Percentiles rank a stretch among this genome's conserved stretches.
Evolutionary conservation across 805 yeast genomes (phyloP).

Genomic region (Candida cerambycidarum): DNA sequence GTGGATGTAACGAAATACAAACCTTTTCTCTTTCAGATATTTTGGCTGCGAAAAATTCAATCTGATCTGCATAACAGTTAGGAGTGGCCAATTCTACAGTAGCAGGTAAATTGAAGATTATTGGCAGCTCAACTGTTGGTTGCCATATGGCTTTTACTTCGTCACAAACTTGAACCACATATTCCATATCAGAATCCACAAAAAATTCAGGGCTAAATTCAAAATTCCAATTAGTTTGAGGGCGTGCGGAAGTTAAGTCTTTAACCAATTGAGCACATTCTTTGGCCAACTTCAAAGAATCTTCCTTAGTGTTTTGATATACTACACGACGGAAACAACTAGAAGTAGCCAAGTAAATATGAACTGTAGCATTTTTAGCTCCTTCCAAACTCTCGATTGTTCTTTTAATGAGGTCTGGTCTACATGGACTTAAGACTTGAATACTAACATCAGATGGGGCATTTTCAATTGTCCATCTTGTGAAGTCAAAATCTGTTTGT

Average conservation of each 20-base stretch:
- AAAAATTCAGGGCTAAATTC: slow-evolving; percentile 84
- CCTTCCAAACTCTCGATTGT: slow-evolving; percentile 73
- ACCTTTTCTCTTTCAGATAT: slow-evolving; percentile 67
- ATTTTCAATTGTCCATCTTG: slow-evolving; percentile 67
- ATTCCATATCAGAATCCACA: slow-evolving; percentile 67
- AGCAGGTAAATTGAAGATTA: slow-evolving; percentile 80
- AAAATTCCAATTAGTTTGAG: slow-evolving; percentile 65
- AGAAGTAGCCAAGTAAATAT: slow-evolving; percentile 74
- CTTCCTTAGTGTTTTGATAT: slow-evolving; percentile 60
- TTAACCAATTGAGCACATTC: slow-evolving; percentile 63
- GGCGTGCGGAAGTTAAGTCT: slow-evolving; percentile 62
- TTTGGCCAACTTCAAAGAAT: slow-evolving; percentile 61
- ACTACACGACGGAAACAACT: slow-evolving; percentile 73
- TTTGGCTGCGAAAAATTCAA: slow-evolving; percentile 66
- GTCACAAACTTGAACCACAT: slow-evolving; percentile 64
- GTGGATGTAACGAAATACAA: slow-evolving; percentile 77
- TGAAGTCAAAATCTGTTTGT: slow-evolving; percentile 78
- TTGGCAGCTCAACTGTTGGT: slow-evolving; percentile 63
- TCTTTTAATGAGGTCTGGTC: slow-evolving; percentile 68
- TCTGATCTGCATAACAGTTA: slow-evolving; percentile 80
- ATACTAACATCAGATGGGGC: slow-evolving; percentile 77
- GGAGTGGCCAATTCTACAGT: slow-evolving; percentile 84
- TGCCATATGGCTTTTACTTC: slow-evolving; percentile 76
- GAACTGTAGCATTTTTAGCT: slow-evolving; percentile 74
- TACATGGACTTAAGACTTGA: slow-evolving; percentile 75